Evolutionary conservation across 2,329 filamentous ascomycete genomes (phyloP), one percentile per base, ranked within the genome.

Genomic region (Xylaria hypoxylon): DNA sequence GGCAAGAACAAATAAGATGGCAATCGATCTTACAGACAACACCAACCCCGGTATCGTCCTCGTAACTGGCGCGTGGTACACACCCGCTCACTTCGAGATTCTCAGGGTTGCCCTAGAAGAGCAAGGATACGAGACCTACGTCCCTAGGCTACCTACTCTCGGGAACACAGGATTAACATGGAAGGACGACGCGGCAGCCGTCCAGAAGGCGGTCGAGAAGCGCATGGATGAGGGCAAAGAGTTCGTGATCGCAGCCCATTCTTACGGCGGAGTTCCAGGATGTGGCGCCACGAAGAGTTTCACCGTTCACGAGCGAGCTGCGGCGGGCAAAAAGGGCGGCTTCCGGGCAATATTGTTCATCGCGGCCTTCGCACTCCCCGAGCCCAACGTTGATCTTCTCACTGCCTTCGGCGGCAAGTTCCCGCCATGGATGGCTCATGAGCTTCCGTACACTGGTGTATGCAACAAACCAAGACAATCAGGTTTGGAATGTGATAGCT

Each of bases 171-270:
- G 65, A 17, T 33, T 67, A 15, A 67, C 65, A 47, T 67, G 65
- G 61, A 60, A 24, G 10, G 65, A 67, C n/a, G 65, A 67, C n/a
- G 56, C 65, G 2, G 19, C 2, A 3, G 50, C 51, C 4, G 53
- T 67, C 5, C 65, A 67, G 51, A 35, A 52, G 13, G 35, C 50
- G 2, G 65, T 65, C 45, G 65, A 64, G 52, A 42, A 51, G 31
- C 61, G 65, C 61, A 68, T 68, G 62, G 62, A 68, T 10, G 58
- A 67, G 0, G 61, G 61, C 33, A 69, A 69, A 15, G 58, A 67
- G 45, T 64, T 64, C 17, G 13, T 68, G 4, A 48, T 67, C n/a
- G 60, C 47, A 15, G 60, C 61, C 5, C 67, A 68, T 64, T 68
- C 64, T 5, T 67, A 67, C 38, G 67, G 59, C 17, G 63, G 63